Percentiles rank a stretch among this genome's conserved stretches.
These are phyloP conservation scores for Colletotrichum falcatum DNA, from an alignment of 2,329 filamentous ascomycete species.

Conservation along the genomic window DNA sequence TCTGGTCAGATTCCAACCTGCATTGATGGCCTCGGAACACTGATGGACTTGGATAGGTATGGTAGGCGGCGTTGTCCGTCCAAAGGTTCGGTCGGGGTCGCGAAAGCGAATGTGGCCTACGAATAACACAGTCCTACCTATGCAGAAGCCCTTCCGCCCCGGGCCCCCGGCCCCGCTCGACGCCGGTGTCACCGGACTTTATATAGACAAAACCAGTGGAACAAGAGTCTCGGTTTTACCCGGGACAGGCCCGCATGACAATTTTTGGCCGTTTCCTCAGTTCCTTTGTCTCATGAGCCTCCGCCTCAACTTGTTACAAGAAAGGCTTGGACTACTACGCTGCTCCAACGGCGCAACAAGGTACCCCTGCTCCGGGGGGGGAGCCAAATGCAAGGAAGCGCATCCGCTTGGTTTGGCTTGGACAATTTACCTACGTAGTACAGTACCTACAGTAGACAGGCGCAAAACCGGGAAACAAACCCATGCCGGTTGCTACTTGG, in stretches of 20 bases:
- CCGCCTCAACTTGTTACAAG: not conserved
- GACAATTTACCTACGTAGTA: no score
- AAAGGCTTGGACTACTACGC: not conserved
- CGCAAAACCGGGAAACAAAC: not conserved
- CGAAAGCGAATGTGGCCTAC: not conserved
- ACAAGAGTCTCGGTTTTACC: not conserved
- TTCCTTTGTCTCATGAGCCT: no score
- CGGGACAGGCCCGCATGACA: not conserved
- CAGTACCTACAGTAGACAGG: no score
- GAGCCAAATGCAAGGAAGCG: not conserved
- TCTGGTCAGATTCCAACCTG: no score
- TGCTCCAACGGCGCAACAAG: not conserved
- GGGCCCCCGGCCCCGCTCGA: not conserved
- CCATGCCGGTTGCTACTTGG: not conserved
- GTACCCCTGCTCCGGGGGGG: conserved; percentile 21
- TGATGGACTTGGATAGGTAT: no score
- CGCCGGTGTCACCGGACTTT: not conserved
- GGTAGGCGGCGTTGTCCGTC: no score
- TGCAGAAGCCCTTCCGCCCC: not conserved
- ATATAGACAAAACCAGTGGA: not conserved
- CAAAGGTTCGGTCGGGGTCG: no score
- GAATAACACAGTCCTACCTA: no score
- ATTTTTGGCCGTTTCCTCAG: not conserved
- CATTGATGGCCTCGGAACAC: no score
- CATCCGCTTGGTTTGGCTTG: not conserved